Percentiles rank a stretch among this genome's conserved stretches.
These are phyloP conservation scores for Luffa aegyptiaca DNA, from an alignment of 306 rosid genomes.

Conservation along the genomic window DNA sequence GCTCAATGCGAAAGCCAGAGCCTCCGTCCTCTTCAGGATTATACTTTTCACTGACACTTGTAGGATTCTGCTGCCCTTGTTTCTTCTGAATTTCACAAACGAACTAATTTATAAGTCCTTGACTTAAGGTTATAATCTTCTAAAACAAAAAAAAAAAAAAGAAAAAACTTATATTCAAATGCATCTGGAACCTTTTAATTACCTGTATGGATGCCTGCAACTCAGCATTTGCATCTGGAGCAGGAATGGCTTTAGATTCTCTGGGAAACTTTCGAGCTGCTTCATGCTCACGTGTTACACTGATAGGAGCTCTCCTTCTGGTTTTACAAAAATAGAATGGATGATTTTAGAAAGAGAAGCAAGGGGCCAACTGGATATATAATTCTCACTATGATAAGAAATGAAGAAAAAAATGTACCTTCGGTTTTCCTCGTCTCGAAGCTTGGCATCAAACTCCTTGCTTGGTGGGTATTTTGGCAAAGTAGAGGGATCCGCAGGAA, in stretches of 20 bases:
- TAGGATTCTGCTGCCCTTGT: constrained; percentile 25
- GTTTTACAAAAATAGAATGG: constrained; percentile 11
- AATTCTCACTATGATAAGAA: neutral
- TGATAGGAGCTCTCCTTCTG: constrained; percentile 34
- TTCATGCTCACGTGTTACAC: constrained; percentile 32
- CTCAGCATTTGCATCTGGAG: constrained; percentile 40
- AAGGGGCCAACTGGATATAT: neutral
- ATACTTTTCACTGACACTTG: constrained; percentile 39
- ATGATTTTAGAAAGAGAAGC: neutral
- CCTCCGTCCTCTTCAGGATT: constrained; percentile 37
- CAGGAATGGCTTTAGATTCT: constrained; percentile 42
- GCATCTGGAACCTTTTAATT: neutral
- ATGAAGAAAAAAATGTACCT: constrained; percentile 35
- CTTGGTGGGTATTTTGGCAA: constrained; percentile 77
- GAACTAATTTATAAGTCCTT: neutral
- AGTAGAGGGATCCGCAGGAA: constrained; percentile 59
- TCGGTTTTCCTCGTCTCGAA: constrained; percentile 60
- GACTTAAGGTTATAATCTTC: neutral
- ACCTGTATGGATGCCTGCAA: constrained; percentile 45
- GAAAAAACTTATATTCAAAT: neutral
- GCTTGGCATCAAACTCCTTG: constrained; percentile 77
- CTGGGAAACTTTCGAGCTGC: constrained; percentile 18
- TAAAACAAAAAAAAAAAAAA: neutral
- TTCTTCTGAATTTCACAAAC: constrained; percentile 30
- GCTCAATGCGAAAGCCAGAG: constrained; percentile 40